These are phyloP conservation scores for Spergularia bocconei DNA, from an alignment of 148 eudicot species.

Conservation along the genomic window DNA sequence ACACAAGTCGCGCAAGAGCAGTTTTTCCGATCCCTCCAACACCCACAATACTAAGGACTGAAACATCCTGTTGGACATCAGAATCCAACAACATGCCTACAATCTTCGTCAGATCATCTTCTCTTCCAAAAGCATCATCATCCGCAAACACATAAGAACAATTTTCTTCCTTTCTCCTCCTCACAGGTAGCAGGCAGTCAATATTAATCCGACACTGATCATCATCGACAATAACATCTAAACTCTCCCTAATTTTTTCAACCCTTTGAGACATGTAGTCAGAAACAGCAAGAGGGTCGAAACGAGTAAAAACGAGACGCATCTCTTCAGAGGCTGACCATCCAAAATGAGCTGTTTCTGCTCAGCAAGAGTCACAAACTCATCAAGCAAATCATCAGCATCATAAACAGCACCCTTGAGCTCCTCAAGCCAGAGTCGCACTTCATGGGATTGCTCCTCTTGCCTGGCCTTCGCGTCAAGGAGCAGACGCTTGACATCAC, in stretches of 20 bases:
- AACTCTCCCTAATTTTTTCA: not conserved
- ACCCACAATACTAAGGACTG: slow-evolving; percentile 33
- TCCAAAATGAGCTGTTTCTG: slow-evolving; percentile 7
- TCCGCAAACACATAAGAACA: slow-evolving; percentile 10
- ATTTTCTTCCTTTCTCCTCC: not conserved
- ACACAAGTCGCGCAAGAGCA: slow-evolving; percentile 33
- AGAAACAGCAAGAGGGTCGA: slow-evolving; percentile 1
- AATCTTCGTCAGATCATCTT: slow-evolving; percentile 21
- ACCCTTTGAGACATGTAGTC: slow-evolving; percentile 9
- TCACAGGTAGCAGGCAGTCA: not conserved
- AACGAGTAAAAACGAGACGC: slow-evolving; percentile 14
- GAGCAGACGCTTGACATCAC: slow-evolving; percentile 26
- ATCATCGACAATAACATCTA: not conserved
- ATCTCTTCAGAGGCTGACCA: slow-evolving; percentile 19
- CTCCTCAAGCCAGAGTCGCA: slow-evolving; percentile 18
- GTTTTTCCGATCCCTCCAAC: slow-evolving; percentile 39
- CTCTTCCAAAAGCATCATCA: slow-evolving; percentile 34
- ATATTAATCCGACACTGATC: slow-evolving; percentile 15
- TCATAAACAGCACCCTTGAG: slow-evolving; percentile 24
- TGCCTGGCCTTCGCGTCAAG: slow-evolving; percentile 23
- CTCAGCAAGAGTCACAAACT: slow-evolving; percentile 19
- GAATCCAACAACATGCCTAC: slow-evolving; percentile 22
- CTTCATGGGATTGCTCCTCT: slow-evolving; percentile 14
- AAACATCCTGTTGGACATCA: slow-evolving; percentile 15
- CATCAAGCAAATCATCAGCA: slow-evolving; percentile 29